phyloP scores from a whole-genome alignment of 176 grass and related monocot species.

The Olyra latifolia region DNA sequence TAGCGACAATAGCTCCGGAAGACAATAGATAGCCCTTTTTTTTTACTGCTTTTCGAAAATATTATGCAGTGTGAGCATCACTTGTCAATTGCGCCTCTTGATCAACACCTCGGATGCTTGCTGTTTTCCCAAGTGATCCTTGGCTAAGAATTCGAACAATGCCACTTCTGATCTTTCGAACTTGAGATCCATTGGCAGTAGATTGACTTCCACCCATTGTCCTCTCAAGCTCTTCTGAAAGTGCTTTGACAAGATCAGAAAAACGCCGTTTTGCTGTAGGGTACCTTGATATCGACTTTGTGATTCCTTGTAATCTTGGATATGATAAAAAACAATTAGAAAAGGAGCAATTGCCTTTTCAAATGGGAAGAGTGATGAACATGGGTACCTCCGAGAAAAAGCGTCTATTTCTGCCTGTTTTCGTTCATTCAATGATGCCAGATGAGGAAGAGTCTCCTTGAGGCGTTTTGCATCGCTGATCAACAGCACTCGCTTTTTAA shows the following conservation, averaged over 20 bases:
- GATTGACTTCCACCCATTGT: constrained; percentile 54
- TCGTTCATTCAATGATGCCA: constrained; percentile 54
- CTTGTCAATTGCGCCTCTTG: constrained; percentile 40
- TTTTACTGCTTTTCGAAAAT: not conserved
- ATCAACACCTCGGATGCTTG: constrained; percentile 33
- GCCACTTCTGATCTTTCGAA: constrained; percentile 41
- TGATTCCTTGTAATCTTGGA: constrained; percentile 89
- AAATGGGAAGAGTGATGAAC: not conserved
- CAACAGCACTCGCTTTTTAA: constrained; percentile 66
- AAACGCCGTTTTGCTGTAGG: constrained; percentile 82
- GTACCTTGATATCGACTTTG: constrained; percentile 83
- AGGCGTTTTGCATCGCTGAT: constrained; percentile 66
- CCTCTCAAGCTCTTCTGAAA: constrained; percentile 70
- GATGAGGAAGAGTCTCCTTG: constrained; percentile 50
- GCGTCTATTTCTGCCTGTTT: constrained; percentile 86
- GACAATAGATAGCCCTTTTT: not conserved
- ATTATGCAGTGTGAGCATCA: not conserved
- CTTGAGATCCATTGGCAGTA: constrained; percentile 49
- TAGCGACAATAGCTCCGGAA: constrained; percentile 22
- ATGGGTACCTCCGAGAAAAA: constrained; percentile 71
- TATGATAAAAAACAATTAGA: constrained; percentile 20
- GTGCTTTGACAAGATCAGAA: constrained; percentile 53
- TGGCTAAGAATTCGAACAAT: constrained; percentile 66
- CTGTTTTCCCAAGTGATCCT: constrained; percentile 51
- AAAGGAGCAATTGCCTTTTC: not conserved